A percentile compares a stretch with the other conserved stretches of the same genome.
Evolutionary conservation across 2,329 filamentous ascomycete species (phyloP).

Genomic region (Dactylella cylindrospora): DNA sequence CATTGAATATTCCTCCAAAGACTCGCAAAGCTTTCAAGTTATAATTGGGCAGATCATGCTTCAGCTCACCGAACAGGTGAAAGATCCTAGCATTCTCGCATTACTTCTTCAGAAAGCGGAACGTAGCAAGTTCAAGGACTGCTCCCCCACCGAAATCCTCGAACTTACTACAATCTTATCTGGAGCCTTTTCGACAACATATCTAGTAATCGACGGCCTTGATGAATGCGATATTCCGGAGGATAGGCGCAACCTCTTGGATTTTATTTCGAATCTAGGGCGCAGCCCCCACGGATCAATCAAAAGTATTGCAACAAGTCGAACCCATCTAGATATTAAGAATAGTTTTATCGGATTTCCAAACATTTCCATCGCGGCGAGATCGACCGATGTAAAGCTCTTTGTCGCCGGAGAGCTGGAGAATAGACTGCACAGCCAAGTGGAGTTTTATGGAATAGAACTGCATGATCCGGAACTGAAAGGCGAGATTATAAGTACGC

Average conservation of each 20-base stretch:
- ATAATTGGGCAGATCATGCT: background rate
- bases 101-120: background rate
- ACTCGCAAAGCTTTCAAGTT: constrained; percentile 2
- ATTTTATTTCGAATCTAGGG: constrained; percentile 2
- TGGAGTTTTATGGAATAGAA: constrained; percentile 16
- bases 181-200: constrained; percentile 5
- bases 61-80: constrained; percentile 7
- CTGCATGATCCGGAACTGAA: constrained; percentile 11
- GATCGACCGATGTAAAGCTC: constrained; percentile 10
- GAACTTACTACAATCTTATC: background rate
- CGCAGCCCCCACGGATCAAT: background rate
- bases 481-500: constrained; percentile 3
- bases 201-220: constrained; percentile 12
- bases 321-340: constrained; percentile 8
- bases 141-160: background rate
- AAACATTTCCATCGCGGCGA: constrained; percentile 22
- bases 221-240: constrained; percentile 9
- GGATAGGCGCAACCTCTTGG: background rate
- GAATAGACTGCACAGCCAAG: background rate
- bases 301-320: constrained; percentile 10
- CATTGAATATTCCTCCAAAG: constrained; percentile 10
- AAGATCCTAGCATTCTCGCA: background rate
- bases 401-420: constrained; percentile 13
- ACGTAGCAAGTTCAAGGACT: background rate
- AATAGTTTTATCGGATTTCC: background rate